Evolutionary conservation across 2,329 filamentous ascomycete genomes (phyloP), one percentile per base, ranked within the genome.

Genomic region (Alternaria angustiovoidea): DNA sequence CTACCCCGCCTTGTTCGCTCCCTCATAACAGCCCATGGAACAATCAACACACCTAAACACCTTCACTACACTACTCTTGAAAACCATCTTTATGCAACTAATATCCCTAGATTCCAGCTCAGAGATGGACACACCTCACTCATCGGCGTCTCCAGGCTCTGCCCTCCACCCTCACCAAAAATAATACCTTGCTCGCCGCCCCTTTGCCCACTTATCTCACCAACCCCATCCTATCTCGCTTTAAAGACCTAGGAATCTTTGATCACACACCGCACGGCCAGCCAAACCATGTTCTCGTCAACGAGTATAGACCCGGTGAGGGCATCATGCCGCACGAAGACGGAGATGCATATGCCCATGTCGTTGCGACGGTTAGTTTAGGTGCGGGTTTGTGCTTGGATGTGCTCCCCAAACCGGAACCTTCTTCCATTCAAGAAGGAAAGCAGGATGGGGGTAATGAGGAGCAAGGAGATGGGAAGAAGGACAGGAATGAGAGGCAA

Each of bases 261-360:
- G 63, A 75, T 2, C 75, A 83, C 20, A 92, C 93, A 51, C 91
- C 92, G 5, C 94, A 98, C 73, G 71, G 82, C 18, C 84, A 82
- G 4, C 92, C 94, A 3, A 99, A 98, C 71, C 95, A 98, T 79
- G 92, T 96, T 46, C 84, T 98, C 38, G 88, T 98, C 69, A 99
- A 99, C 74, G 94, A 97, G 77, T 99, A 98, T 77, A 84, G 85
- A 1, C 88, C 92, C 0, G 92, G 92, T 2, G 87, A 97, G 64
- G 94, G 94, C n/a, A 98, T 98, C 67, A 96, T 97, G 92, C 89
- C 94, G 47, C 94, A 98, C 77, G 95, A 97, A 83, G 94, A 99
- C 77, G 95, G 94, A 2, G 81, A 86, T 8, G 92, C 94, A 9
- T 99, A 99, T 75, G 86, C 91, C 74, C 91, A 91, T 1, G 88